phyloP scores from a whole-genome alignment of 2,329 filamentous ascomycete genomes.

The Claviceps cyperi region DNA sequence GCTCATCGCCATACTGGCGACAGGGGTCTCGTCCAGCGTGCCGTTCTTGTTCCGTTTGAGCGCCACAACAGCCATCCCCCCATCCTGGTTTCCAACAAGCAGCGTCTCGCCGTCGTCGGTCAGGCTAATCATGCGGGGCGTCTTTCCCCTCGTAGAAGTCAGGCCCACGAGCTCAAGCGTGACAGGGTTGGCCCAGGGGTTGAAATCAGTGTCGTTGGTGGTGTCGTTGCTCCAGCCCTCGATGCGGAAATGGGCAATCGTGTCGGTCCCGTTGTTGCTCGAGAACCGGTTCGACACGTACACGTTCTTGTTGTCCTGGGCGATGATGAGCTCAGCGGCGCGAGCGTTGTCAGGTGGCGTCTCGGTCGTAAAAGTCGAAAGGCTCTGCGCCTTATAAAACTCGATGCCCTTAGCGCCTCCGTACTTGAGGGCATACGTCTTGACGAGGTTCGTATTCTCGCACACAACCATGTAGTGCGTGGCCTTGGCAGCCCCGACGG shows the following conservation, averaged over 20 bases:
- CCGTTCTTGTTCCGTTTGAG: conserved; percentile 16
- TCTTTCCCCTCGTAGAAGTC: conserved; percentile 20
- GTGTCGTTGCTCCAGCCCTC: conserved; percentile 1
- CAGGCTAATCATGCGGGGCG: conserved; percentile 33
- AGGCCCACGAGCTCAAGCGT: conserved; percentile 20
- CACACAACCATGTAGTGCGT: conserved; percentile 33
- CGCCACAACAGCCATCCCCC: conserved; percentile 24
- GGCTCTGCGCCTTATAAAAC: conserved; percentile 22
- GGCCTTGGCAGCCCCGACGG: conserved; percentile 16
- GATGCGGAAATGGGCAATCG: conserved; percentile 31
- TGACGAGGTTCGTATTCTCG: conserved; percentile 30
- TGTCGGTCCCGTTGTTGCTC: conserved; percentile 25
- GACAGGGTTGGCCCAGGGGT: conserved; percentile 2
- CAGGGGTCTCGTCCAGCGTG: conserved; percentile 14
- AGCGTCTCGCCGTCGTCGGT: conserved; percentile 21
- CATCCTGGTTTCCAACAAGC: conserved; percentile 34
- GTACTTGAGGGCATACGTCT: conserved; percentile 29
- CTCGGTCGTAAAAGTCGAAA: conserved; percentile 27
- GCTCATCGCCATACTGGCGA: conserved; percentile 12
- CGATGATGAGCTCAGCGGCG: conserved; percentile 28
- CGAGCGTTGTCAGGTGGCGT: too few species aligned
- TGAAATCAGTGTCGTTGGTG: neutral
- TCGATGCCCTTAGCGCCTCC: conserved; percentile 16
- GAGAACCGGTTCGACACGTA: conserved; percentile 38
- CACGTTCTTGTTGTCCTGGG: conserved; percentile 26